These are phyloP conservation scores for Corylus americana DNA, from an alignment of 306 rosid genomes.

Conservation along the genomic window DNA sequence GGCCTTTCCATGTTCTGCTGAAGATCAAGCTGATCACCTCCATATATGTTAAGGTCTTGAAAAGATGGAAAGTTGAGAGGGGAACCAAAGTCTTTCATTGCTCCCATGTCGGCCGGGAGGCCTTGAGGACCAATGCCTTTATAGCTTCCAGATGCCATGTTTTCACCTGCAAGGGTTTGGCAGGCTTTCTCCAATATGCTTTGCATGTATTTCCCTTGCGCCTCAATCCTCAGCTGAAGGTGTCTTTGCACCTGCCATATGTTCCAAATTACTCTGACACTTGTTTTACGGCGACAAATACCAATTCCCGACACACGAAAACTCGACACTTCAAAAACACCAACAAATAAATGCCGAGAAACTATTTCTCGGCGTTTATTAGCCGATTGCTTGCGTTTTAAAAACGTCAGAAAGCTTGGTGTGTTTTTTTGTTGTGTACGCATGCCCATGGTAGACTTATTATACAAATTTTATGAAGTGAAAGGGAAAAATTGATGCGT, in stretches of 20 bases:
- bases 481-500: neutral
- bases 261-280: constrained; percentile 6
- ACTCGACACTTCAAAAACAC: no score
- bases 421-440: no score
- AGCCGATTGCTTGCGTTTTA: no score
- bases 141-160: constrained; percentile 60
- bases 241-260: constrained; percentile 82
- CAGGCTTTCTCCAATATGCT: constrained; percentile 97
- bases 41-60: constrained; percentile 89
- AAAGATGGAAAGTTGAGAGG: constrained; percentile 75
- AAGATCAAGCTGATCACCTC: constrained; percentile 70
- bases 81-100: constrained; percentile 68
- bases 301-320: no score
- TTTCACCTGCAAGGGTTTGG: constrained; percentile 97
- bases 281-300: no score
- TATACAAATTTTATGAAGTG: neutral
- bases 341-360: no score
- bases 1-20: constrained; percentile 64
- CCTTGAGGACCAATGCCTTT: constrained; percentile 56
- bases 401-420: no score
- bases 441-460: neutral
- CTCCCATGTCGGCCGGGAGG: constrained; percentile 51
- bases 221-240: constrained; percentile 94
- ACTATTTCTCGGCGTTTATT: no score
- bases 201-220: constrained; percentile 99